Base-by-base conservation (phyloP, 768 basidiomycete genomes). In the Boletus vermiculosoides region DNA sequence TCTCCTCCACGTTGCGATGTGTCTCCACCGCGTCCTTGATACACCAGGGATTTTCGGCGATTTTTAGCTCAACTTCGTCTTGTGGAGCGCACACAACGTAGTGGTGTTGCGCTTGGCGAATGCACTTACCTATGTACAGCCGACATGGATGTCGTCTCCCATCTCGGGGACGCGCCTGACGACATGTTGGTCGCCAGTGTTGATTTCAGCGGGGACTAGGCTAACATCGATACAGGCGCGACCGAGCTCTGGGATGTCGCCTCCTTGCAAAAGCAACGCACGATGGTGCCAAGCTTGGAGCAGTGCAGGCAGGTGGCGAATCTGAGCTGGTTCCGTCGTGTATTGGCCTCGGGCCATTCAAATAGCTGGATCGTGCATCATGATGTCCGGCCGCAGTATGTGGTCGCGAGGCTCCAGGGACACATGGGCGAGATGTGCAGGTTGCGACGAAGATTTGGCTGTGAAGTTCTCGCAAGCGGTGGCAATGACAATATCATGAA, bases 211-310 rank as follows among this genome's bases (percentile, higher is more conserved):
- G 83, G 82, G 28, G 90, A 90, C 63, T 89, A 89, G 4, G 80
- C 83, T 11, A 95, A 88, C 74, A 78, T 98, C 22, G 92, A 88
- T 5, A 82, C 78, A 0, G 96, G 95, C 0, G 86, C 88, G 5
- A 89, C 97, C 36, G 94, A 97, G 74, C 25, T 98, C 18, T 96
- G 94, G 92, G 95, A 98, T 66, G 83, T 88, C 3, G 88, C 93
- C 64, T 75, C 82, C 0, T 83, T 84, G 1, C 83, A 85, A 64
- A 90, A 88, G 67, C 76, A 98, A 56, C 80, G 96, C 9, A 92
- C 90, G 22, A 98, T 99, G 96, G 82, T 86, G 50, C 64, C 68
- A 4, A 25, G 25, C 25, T 25, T 4, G 25, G 25, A 25, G 25
- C 25, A 25, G 25, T 25, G 25, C 25, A 25, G 25, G 25, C 25